Percentiles rank a stretch among this genome's conserved stretches.
phyloP scores from a whole-genome alignment of 2,329 filamentous ascomycete genomes.

The Immersiporthe knoxdaviesiana region DNA sequence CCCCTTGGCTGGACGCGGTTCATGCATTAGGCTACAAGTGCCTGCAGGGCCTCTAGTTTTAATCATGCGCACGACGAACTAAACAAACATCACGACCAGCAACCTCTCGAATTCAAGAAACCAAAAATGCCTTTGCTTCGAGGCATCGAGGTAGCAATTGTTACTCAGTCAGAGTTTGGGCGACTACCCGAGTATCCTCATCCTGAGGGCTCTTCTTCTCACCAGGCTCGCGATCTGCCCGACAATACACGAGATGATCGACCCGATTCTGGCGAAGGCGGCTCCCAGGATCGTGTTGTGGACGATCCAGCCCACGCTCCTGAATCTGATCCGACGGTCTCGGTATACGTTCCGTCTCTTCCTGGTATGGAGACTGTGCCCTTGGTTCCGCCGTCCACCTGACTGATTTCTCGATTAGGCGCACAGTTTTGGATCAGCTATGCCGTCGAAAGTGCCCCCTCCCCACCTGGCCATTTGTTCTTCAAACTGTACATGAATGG shows the following conservation, averaged over 20 bases:
- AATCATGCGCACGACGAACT: not conserved
- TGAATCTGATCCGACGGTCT: conserved; percentile 47
- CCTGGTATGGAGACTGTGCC: conserved; percentile 46
- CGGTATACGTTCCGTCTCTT: conserved; percentile 60
- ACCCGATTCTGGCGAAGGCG: not conserved
- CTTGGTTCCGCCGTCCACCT: not conserved
- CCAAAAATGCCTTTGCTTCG: conserved; percentile 53
- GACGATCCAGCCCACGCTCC: conserved; percentile 37
- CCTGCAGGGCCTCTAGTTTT: not conserved
- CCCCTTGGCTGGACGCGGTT: not conserved
- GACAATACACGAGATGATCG: conserved; percentile 20
- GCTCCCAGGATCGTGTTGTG: conserved; percentile 35
- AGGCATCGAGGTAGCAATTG: conserved; percentile 51
- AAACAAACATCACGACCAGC: not conserved
- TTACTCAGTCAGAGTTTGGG: conserved; percentile 41
- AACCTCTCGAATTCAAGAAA: no score
- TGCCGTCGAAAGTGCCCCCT: conserved; percentile 41
- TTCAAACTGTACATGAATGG: conserved; percentile 62
- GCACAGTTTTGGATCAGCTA: conserved; percentile 59
- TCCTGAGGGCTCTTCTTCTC: conserved; percentile 53
- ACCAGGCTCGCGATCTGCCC: conserved; percentile 38
- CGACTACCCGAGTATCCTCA: conserved; percentile 58
- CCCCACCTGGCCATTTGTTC: conserved; percentile 48
- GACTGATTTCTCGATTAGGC: conserved; percentile 40
- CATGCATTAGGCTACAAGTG: not conserved